phyloP scores from a whole-genome alignment of 1,139 yeast genomes.

The Suhomyces panamericanus region DNA sequence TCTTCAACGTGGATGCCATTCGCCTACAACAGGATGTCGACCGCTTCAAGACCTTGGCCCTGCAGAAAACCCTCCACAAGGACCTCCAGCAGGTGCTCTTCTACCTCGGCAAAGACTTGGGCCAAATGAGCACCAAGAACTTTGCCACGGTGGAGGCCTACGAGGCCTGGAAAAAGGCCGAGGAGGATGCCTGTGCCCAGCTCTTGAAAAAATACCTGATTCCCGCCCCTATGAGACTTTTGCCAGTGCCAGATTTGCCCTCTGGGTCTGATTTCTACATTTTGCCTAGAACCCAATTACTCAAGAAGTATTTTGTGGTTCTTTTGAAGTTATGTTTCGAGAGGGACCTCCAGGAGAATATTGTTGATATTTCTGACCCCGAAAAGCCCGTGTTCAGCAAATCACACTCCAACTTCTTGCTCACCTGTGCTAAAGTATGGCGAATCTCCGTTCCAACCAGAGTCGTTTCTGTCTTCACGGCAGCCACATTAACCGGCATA shows the following conservation, averaged over 20 bases:
- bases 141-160: constrained; percentile 45
- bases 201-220: constrained; percentile 43
- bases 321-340: constrained; percentile 32
- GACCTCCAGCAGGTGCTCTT: constrained; percentile 46
- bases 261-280: constrained; percentile 39
- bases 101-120: constrained; percentile 43
- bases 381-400: constrained; percentile 37
- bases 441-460: constrained; percentile 54
- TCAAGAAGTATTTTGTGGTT: constrained; percentile 32
- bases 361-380: constrained; percentile 19
- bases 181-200: constrained; percentile 37
- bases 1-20: constrained; percentile 43
- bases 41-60: constrained; percentile 41
- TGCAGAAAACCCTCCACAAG: constrained; percentile 43
- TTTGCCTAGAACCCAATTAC: constrained; percentile 40
- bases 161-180: constrained; percentile 54
- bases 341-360: constrained; percentile 19
- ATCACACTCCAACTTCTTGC: constrained; percentile 42
- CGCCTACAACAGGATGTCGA: constrained; percentile 53
- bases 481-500: constrained; percentile 47
- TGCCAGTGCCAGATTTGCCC: constrained; percentile 33
- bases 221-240: constrained; percentile 33
- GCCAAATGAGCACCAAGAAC: constrained; percentile 39
- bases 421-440: constrained; percentile 59
- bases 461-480: constrained; percentile 54